Percentiles rank a stretch among this genome's conserved stretches.
These are phyloP conservation scores for Lichtheimia ramosa DNA, from an alignment of 371 early-diverging fungal genomes.

Conservation along the genomic window DNA sequence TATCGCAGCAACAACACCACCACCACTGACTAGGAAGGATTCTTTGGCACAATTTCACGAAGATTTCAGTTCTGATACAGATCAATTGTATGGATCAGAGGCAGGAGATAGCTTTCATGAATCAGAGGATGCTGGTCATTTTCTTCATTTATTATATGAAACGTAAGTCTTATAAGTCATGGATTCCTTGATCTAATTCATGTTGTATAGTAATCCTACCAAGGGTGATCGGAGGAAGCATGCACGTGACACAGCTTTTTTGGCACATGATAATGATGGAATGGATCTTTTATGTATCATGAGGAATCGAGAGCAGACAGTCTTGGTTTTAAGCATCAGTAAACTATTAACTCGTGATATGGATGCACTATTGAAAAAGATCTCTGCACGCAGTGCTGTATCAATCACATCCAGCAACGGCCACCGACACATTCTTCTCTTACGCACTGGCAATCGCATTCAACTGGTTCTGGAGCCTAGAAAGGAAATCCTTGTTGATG, in stretches of 20 bases:
- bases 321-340: constrained; percentile 4
- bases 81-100: constrained; percentile 13
- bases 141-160: constrained; percentile 4
- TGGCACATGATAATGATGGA: constrained; percentile 11
- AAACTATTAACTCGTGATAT: not conserved
- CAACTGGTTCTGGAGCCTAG: constrained; percentile 3
- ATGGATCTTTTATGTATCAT: constrained; percentile 15
- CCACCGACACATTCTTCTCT: constrained; percentile 1
- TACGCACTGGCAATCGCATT: constrained; percentile 5
- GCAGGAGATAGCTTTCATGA: constrained; percentile 14
- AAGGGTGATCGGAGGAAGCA: constrained; percentile 1
- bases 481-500: not conserved
- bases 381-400: constrained; percentile 13
- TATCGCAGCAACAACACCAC: not conserved
- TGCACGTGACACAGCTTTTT: constrained; percentile 10
- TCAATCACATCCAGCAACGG: constrained; percentile 5
- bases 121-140: constrained; percentile 1
- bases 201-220: constrained; percentile 2
- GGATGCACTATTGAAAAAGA: not conserved
- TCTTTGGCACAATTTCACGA: constrained; percentile 13
- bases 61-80: constrained; percentile 15
- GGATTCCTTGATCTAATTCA: not conserved
- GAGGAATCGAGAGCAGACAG: constrained; percentile 8
- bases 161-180: not conserved
- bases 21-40: constrained; percentile 11